A percentile compares a stretch with the other conserved stretches of the same genome.
Evolutionary conservation across 257 asterid genomes (phyloP).

Genomic region (Solanum habrochaites): DNA sequence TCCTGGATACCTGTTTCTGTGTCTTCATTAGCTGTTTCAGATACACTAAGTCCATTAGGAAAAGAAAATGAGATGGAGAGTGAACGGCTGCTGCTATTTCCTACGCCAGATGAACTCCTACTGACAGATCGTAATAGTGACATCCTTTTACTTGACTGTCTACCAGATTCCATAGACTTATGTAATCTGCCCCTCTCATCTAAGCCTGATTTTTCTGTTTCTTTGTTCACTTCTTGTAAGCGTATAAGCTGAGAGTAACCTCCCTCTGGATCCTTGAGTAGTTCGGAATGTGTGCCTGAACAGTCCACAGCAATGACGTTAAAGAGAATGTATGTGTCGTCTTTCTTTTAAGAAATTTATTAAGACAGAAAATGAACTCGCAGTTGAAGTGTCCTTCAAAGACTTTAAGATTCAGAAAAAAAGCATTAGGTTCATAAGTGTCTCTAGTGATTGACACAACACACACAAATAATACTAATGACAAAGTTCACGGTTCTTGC

Average conservation of each 20-base stretch:
- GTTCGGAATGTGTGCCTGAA: slow-evolving; percentile 44
- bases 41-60: slow-evolving; percentile 33
- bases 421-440: background rate
- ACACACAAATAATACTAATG: background rate
- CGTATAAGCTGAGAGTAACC: slow-evolving; percentile 48
- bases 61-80: slow-evolving; percentile 41
- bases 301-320: background rate
- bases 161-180: slow-evolving; percentile 20
- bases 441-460: background rate
- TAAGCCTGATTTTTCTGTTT: slow-evolving; percentile 13
- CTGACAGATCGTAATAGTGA: slow-evolving; percentile 38
- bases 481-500: background rate
- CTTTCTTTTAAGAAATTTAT: background rate
- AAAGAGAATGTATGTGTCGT: background rate
- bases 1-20: slow-evolving; percentile 17
- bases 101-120: slow-evolving; percentile 46
- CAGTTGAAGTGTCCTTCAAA: background rate
- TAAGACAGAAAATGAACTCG: background rate
- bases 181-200: slow-evolving; percentile 32
- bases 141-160: slow-evolving; percentile 40
- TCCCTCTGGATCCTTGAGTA: slow-evolving; percentile 34
- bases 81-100: slow-evolving; percentile 54
- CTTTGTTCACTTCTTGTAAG: slow-evolving; percentile 36
- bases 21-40: slow-evolving; percentile 29
- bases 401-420: background rate